Evolutionary conservation across 768 basidiomycete genomes (phyloP).

Genomic region (Bullera alba): DNA sequence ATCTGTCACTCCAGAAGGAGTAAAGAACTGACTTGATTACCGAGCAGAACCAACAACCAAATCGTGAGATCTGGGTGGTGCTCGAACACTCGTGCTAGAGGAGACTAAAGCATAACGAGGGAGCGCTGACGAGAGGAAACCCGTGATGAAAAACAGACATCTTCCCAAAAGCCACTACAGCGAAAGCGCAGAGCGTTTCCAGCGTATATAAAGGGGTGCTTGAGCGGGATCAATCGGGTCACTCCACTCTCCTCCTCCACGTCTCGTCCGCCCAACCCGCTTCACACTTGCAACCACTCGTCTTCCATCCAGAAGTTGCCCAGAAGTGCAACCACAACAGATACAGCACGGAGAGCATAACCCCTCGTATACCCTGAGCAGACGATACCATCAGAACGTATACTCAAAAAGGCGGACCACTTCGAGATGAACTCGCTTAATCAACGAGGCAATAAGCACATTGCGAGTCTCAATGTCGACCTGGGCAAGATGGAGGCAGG

Average conservation of each 20-base stretch:
- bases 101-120: constrained; percentile 31
- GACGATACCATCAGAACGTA: neutral
- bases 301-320: neutral
- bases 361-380: neutral
- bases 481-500: constrained; percentile 73
- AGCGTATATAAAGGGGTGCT: neutral
- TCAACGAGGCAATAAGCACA: constrained; percentile 85
- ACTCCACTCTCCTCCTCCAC: neutral
- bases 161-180: constrained; percentile 42
- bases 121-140: constrained; percentile 36
- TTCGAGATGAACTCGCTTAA: constrained; percentile 83
- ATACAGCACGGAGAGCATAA: too few species aligned
- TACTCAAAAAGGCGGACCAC: neutral
- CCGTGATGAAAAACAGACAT: constrained; percentile 35
- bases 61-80: constrained; percentile 33
- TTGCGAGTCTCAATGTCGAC: constrained; percentile 78
- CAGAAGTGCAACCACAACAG: neutral
- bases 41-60: constrained; percentile 26
- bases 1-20: constrained; percentile 15
- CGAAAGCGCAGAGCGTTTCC: constrained; percentile 5
- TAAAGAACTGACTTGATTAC: constrained; percentile 37
- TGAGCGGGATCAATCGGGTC: neutral
- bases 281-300: neutral
- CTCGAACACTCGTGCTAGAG: constrained; percentile 43
- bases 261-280: neutral